phyloP scores from a whole-genome alignment of 1,284 basidiomycete species.

The Exsudoporus floridanus region DNA sequence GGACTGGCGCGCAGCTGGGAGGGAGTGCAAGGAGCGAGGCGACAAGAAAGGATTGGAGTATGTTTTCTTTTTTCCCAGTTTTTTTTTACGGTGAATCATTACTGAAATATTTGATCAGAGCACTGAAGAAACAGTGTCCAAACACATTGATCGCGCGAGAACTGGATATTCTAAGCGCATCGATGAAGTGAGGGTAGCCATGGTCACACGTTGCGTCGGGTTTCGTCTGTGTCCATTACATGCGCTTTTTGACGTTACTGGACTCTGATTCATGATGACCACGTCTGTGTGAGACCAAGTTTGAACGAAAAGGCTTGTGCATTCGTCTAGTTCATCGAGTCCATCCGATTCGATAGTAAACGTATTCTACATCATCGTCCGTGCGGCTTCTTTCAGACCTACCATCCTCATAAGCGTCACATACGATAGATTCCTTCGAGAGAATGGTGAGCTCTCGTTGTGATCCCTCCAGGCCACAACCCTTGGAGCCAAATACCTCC shows the following conservation, averaged over 20 bases:
- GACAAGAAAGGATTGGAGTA: constrained; percentile 83
- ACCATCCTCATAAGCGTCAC: constrained; percentile 45
- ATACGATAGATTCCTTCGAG: constrained; percentile 52
- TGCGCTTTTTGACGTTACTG: background rate
- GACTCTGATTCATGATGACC: background rate
- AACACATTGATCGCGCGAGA: constrained; percentile 79
- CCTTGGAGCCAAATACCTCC: constrained; percentile 44
- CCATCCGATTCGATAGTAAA: constrained; percentile 70
- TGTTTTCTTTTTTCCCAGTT: constrained; percentile 35
- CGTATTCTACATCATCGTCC: constrained; percentile 58
- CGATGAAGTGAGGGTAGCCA: constrained; percentile 54
- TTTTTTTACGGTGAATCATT: background rate
- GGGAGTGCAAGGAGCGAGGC: constrained; percentile 82
- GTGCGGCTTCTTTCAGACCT: constrained; percentile 16
- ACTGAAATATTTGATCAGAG: constrained; percentile 41
- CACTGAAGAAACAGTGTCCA: constrained; percentile 68
- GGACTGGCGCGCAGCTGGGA: constrained; percentile 85
- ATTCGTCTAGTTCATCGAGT: constrained; percentile 1
- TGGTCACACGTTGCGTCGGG: background rate
- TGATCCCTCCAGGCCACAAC: constrained; percentile 1
- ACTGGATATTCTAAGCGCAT: constrained; percentile 64
- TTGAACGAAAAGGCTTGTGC: background rate
- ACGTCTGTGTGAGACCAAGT: background rate
- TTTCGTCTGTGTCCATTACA: background rate
- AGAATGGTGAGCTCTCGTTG: constrained; percentile 43